Percentiles rank a stretch among this genome's conserved stretches.
Evolutionary conservation across 768 basidiomycete species (phyloP).

Genomic region (Gymnopilus junonius): DNA sequence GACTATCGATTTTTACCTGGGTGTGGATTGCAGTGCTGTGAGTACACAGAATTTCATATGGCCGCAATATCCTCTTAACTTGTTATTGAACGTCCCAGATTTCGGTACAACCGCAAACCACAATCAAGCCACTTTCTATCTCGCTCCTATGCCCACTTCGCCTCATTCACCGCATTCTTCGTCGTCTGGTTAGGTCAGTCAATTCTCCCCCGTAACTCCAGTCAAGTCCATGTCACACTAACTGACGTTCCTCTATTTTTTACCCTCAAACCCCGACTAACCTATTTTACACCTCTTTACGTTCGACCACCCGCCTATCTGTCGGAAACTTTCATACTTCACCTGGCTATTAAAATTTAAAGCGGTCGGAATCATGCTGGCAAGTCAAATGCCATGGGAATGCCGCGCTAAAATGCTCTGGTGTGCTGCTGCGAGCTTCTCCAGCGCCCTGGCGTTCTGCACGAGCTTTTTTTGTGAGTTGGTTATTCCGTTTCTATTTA

Average conservation of each 20-base stretch:
- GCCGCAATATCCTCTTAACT: too few relatives aligned
- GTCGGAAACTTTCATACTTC: neutral
- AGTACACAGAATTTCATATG: slow-evolving; percentile 11
- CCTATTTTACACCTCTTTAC: neutral
- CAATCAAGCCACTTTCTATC: slow-evolving; percentile 33
- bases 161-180: slow-evolving; percentile 32
- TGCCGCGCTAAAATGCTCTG: slow-evolving; percentile 34
- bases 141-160: slow-evolving; percentile 35
- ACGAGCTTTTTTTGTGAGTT: slow-evolving; percentile 35
- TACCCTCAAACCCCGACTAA: neutral
- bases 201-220: neutral
- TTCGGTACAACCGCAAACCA: slow-evolving; percentile 34
- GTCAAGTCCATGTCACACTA: neutral
- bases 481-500: neutral
- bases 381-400: slow-evolving; percentile 36
- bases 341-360: too few relatives aligned
- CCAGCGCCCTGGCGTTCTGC: slow-evolving; percentile 36
- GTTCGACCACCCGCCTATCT: neutral
- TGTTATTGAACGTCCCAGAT: slow-evolving; percentile 21
- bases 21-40: slow-evolving; percentile 39
- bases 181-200: slow-evolving; percentile 38
- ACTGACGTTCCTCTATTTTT: neutral
- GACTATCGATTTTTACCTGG: slow-evolving; percentile 34
- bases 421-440: slow-evolving; percentile 38
- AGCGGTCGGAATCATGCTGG: slow-evolving; percentile 39